A percentile compares a stretch with the other conserved stretches of the same genome.
phyloP scores from a whole-genome alignment of 768 basidiomycete species.

The Mycena olivaceomarginata region DNA sequence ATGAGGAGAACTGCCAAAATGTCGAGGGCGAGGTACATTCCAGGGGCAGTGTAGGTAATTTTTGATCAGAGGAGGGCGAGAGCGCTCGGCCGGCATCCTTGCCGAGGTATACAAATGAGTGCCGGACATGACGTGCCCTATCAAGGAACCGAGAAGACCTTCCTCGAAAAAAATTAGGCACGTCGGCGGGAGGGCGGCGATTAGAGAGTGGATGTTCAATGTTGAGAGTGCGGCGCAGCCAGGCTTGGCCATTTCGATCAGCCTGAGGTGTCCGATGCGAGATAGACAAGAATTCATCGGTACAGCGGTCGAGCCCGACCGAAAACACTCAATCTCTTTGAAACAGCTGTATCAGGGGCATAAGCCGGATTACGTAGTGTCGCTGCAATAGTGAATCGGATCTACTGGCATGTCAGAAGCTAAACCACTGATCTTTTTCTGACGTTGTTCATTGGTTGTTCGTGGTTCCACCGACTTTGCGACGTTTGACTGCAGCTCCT shows the following conservation, averaged over 20 bases:
- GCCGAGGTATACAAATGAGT: constrained; percentile 28
- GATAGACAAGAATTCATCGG: constrained; percentile 27
- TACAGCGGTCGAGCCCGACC: constrained; percentile 30
- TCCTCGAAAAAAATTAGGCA: constrained; percentile 23
- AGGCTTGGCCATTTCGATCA: constrained; percentile 27
- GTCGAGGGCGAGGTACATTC: constrained; percentile 24
- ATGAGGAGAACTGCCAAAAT: constrained; percentile 24
- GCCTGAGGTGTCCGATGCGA: constrained; percentile 28
- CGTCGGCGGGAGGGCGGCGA: constrained; percentile 27
- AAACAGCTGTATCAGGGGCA: constrained; percentile 28
- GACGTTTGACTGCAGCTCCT: constrained; percentile 32
- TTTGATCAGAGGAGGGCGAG: constrained; percentile 25
- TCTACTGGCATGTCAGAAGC: constrained; percentile 27
- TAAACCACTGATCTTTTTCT: constrained; percentile 20
- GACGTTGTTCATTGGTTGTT: constrained; percentile 21
- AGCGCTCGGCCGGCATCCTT: constrained; percentile 29
- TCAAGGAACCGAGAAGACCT: constrained; percentile 31
- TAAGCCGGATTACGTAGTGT: constrained; percentile 28
- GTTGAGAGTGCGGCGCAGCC: constrained; percentile 28
- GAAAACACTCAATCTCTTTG: constrained; percentile 26
- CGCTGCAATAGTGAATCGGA: constrained; percentile 28
- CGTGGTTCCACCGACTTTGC: constrained; percentile 21
- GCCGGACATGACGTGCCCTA: constrained; percentile 28
- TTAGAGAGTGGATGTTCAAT: constrained; percentile 24
- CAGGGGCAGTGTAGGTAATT: constrained; percentile 15